Base-by-base conservation (phyloP, 2,329 filamentous ascomycete species). In the Phialocephala subalpina region DNA sequence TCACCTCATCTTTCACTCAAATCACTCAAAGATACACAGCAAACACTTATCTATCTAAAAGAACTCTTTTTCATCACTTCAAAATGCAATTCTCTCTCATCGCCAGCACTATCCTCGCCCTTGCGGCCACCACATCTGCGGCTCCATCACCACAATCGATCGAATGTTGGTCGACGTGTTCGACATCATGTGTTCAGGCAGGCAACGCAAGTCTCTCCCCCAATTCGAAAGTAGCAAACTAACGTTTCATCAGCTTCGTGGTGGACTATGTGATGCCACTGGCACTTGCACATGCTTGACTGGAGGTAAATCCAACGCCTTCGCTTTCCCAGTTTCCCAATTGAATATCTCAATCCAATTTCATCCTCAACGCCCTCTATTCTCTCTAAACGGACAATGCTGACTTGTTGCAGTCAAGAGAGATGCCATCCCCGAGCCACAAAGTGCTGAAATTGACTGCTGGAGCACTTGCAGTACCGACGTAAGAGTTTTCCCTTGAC, bases 261-360 rank as follows among this genome's bases (percentile, higher is more conserved):
- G 52, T 4, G 52, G 52, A 18, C 12, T 56, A 5, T 56, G 52
- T 35, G 52, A 56, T 35, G 25, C 52, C 27, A 2, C 52, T 42
- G 60, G 58, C 25, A 60, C 58, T 52, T 60, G 45, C 33, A 60
- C 58, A 18, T 60, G 58, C 14, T 25, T 60, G n/a, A n/a, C n/a
- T n/a, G n/a, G n/a, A n/a, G n/a, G n/a, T n/a, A n/a, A n/a, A n/a
- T n/a, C n/a, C n/a, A n/a, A n/a, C n/a, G n/a, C n/a, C n/a, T n/a
- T n/a, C n/a, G n/a, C n/a, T n/a, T n/a, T n/a, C n/a, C n/a, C n/a
- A n/a, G n/a, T n/a, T n/a, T n/a, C n/a, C n/a, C n/a, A n/a, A n/a
- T n/a, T n/a, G n/a, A n/a, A n/a, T n/a, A n/a, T n/a, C n/a, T n/a
- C n/a, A n/a, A n/a, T n/a, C n/a, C n/a, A n/a, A n/a, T n/a, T n/a